Evolutionary conservation across 1,284 basidiomycete genomes (phyloP), one percentile per base, ranked within the genome.

Genomic region (Vanrija pseudolonga): DNA sequence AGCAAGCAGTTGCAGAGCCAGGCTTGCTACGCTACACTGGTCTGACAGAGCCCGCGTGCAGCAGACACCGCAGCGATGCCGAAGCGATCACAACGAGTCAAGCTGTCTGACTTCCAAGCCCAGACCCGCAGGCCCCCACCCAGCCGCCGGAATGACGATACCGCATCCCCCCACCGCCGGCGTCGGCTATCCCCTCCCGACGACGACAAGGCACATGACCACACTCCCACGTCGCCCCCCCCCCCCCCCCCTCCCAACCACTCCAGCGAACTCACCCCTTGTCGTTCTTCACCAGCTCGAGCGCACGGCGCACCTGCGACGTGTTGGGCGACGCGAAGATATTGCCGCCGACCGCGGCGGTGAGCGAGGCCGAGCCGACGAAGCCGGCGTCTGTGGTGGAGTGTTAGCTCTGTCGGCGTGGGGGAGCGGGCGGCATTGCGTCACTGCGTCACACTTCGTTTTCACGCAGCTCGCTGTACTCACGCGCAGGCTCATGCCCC

Each of bases 251-350:
- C n/a, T n/a, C 26, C 26, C 26, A 24, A 24, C 24, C 4, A 6
- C 6, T 4, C 15, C 40, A 42, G 15, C 6, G 17, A 12, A 74
- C 80, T 55, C 54, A 87, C 84, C 90, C 91, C 69, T 84, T 84
- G 45, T 87, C 82, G 60, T 85, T 87, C 63, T 85, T 83, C 3
- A 90, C 83, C 39, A 91, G 80, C 57, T 91, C 84, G 55, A 95
- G 87, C 7, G 83, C 90, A 20, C 85, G 80, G 46, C 84, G 80
- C 51, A 95, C 87, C 76, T 95, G 91, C 46, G 82, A 82, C 11
- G 89, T 82, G 67, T 87, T 94, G 2, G 91, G 91, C 38, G 89
- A 91, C 3, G 91, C 89, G 70, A 94, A 94, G 22, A 93, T 79
- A 66, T 85, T 89, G 12, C 93, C 93, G 62, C 85, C 88, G 9